These are phyloP conservation scores for Pseudopithomyces maydicus DNA, from an alignment of 2,329 filamentous ascomycete genomes.

Conservation along the genomic window DNA sequence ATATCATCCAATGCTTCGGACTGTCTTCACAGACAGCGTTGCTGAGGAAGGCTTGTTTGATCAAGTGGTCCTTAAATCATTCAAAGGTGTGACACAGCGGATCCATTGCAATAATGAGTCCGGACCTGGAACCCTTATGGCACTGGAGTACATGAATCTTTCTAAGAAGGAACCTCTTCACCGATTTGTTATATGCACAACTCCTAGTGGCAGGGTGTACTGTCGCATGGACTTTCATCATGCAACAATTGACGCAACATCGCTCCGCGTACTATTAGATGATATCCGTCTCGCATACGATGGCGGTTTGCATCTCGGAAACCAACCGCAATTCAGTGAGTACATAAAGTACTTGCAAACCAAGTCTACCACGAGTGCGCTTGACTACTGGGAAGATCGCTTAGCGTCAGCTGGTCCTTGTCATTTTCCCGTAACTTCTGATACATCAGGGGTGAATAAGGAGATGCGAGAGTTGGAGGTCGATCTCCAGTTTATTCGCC, in stretches of 20 bases:
- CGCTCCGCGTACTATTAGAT: slow-evolving; percentile 9
- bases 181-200: slow-evolving; percentile 11
- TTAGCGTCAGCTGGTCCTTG: slow-evolving; percentile 12
- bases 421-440: slow-evolving; percentile 11
- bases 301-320: slow-evolving; percentile 17
- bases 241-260: slow-evolving; percentile 14
- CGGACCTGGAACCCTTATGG: slow-evolving; percentile 2
- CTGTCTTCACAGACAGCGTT: slow-evolving; percentile 17
- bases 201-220: slow-evolving; percentile 13
- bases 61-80: slow-evolving; percentile 17
- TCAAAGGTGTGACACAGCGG: background rate
- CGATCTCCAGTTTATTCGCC: slow-evolving; percentile 15
- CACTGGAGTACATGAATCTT: slow-evolving; percentile 4
- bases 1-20: slow-evolving; percentile 16
- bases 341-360: slow-evolving; percentile 14
- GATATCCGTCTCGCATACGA: slow-evolving; percentile 16
- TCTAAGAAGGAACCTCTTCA: slow-evolving; percentile 6
- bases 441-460: background rate
- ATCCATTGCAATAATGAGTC: slow-evolving; percentile 10
- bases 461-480: slow-evolving; percentile 1
- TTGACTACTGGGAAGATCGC: slow-evolving; percentile 13
- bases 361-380: background rate
- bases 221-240: slow-evolving; percentile 17
- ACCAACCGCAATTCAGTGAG: slow-evolving; percentile 12
- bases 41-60: slow-evolving; percentile 17